Evolutionary conservation across 2,329 filamentous ascomycete genomes (phyloP), one percentile per base, ranked within the genome.

Genomic region (Fusarium torulosum): DNA sequence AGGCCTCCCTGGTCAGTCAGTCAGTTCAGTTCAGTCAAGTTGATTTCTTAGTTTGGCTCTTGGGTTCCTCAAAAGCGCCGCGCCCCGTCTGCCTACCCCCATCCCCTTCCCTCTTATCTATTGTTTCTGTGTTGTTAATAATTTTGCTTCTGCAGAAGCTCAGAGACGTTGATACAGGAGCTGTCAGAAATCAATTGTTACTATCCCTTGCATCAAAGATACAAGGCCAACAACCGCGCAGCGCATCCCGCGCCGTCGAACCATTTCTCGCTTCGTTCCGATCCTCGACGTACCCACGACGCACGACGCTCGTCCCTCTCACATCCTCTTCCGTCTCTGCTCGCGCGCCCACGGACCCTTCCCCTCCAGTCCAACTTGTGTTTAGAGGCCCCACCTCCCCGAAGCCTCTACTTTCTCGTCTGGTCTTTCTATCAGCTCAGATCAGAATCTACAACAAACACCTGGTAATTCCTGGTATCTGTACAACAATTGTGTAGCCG

Each of bases 1-100:
- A 46, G 62, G 62, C 49, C 54, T 50, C 47, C 60, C 62, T 60
- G 61, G 62, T 66, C 41, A 63, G 50, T 67, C 52, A 67, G 45
- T 63, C 60, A 64, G 60, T 64, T 67, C 65, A 68, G 55, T 68
- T 67, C 54, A 67, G 40, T 63, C 52, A 38, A 63, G 49, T 58
- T 67, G 52, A 43, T 31, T 66, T 59, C 31, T 67, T 67, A 63
- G 52, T 53, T 59, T 52, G 42, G 37, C 45, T 64, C 50, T 49
- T 56, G 54, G 60, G 63, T 67, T 66, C 66, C 66, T 71, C 69
- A 72, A 72, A 70, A 72, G 69, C 64, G 55, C 64, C 62, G 55
- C 60, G 61, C 71, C 64, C 71, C 69, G 64, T 71, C 68, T 57
- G 38, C 50, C 17, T 43, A 65, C 53, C 67, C 67, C 69, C 66